phyloP scores from a whole-genome alignment of 257 asterid genomes.

The Salvia hispanica region DNA sequence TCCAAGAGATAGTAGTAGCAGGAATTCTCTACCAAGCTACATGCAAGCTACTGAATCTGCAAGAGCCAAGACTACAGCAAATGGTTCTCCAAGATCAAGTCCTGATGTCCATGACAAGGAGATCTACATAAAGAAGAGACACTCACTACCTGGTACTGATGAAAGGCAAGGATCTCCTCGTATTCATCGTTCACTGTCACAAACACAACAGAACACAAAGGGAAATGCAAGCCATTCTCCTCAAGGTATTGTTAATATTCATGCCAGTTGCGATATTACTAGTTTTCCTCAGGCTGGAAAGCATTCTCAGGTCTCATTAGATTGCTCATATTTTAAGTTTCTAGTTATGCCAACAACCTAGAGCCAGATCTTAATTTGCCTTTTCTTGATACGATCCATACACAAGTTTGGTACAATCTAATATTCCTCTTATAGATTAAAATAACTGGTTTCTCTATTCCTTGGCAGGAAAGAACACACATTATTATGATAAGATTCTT shows the following conservation, averaged over 20 bases:
- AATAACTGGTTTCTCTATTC: background rate
- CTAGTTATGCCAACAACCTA: background rate
- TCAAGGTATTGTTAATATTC: slow-evolving; percentile 57
- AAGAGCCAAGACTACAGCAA: slow-evolving; percentile 76
- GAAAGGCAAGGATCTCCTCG: slow-evolving; percentile 91
- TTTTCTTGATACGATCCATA: background rate
- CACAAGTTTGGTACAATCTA: background rate
- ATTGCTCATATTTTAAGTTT: slow-evolving; percentile 5
- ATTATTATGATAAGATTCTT: background rate
- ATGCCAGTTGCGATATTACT: slow-evolving; percentile 13
- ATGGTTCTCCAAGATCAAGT: slow-evolving; percentile 86
- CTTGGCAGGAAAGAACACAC: background rate
- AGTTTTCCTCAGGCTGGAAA: slow-evolving; percentile 11
- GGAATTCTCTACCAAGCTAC: slow-evolving; percentile 82
- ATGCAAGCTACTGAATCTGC: slow-evolving; percentile 99
- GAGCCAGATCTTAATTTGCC: slow-evolving; percentile 10
- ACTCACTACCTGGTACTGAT: slow-evolving; percentile 68
- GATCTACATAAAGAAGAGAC: slow-evolving; percentile 66
- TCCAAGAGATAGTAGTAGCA: slow-evolving; percentile 73
- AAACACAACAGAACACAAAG: slow-evolving; percentile 67
- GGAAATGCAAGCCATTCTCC: slow-evolving; percentile 74
- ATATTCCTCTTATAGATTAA: background rate
- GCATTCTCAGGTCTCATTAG: slow-evolving; percentile 2
- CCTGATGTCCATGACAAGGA: slow-evolving; percentile 90
- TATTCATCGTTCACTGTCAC: slow-evolving; percentile 72